A percentile compares a stretch with the other conserved stretches of the same genome.
These are phyloP conservation scores for Chaetomium sp. DNA, from an alignment of 2,329 filamentous ascomycete species.

Conservation along the genomic window DNA sequence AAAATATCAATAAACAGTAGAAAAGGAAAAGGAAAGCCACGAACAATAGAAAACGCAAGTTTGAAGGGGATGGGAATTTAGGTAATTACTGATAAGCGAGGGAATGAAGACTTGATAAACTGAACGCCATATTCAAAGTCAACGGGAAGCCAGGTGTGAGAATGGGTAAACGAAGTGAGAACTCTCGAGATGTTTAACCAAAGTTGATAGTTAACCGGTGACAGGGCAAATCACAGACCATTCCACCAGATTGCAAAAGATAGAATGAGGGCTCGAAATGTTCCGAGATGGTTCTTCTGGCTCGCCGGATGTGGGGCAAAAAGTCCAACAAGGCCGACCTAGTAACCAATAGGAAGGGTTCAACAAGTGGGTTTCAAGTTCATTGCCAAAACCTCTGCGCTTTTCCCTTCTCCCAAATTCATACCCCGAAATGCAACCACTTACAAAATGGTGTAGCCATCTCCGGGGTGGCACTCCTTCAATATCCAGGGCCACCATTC, in stretches of 20 bases:
- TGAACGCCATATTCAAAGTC: not conserved
- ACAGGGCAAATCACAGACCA: not conserved
- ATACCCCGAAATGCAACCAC: conserved; percentile 17
- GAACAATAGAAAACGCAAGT: not conserved
- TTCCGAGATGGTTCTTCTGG: too few relatives aligned
- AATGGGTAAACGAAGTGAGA: not conserved
- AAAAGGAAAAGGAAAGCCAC: not conserved
- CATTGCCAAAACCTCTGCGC: not conserved
- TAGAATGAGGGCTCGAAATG: not conserved
- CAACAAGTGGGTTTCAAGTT: not conserved
- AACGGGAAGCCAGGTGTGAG: not conserved
- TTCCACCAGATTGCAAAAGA: not conserved
- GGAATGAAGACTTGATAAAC: not conserved
- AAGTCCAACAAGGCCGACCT: not conserved
- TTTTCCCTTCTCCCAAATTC: not conserved
- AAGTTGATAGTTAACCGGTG: too few relatives aligned
- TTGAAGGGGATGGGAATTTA: not conserved
- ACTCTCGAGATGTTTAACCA: not conserved
- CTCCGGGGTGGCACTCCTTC: not conserved
- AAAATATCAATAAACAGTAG: too few relatives aligned
- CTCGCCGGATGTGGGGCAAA: not conserved
- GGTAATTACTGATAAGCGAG: too few relatives aligned
- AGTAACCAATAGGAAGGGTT: not conserved
- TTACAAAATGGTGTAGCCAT: conserved; percentile 17
- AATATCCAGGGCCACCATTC: not conserved